Evolutionary conservation across 176 grass and related monocot genomes (phyloP), one percentile per base, ranked within the genome.

Genomic region (Tillandsia fasciculata): DNA sequence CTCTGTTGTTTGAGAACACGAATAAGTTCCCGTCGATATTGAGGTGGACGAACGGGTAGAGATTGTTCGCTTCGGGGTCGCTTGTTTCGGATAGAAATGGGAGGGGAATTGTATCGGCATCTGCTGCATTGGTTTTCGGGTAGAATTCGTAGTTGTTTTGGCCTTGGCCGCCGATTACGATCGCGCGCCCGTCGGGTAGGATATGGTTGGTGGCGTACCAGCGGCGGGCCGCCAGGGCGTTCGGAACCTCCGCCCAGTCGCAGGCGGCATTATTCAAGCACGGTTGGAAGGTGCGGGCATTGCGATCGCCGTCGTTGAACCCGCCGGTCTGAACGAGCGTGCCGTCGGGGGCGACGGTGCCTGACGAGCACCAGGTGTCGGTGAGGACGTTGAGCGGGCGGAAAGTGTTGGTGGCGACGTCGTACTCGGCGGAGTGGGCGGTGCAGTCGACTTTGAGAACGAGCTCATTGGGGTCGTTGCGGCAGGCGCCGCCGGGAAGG

Each of bases 171-270:
- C 90, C 90, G 63, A 89, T 1, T 71, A 90, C 84, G 76, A 94
- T 65, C 2, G 83, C 76, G 53, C 83, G 76, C 14, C 90, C 90
- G 74, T 94, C 90, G 23, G 90, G 90, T 56, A 94, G 90, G 79
- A 90, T 82, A 66, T 94, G 90, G 75, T 94, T 82, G 66, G 86
- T 94, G 51, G 90, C 86, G 70, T 94, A 94, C 90, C 83, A 94
- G 26, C 81, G 74, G 64, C 75, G 85, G 6, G 33, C 83, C 1
- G 76, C 53, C 14, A 94, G 86, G 49, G 69, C 81, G 27, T 83
- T 77, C 81, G 83, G 80, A 76, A 17, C 72, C 83, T 94, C 90
- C 11, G 52, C 14, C 90, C 90, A 94, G 72, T 94, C 75, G 68
- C 90, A 94, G 51, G 48, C 49, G 2, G 24, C 12, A n/a, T 56